phyloP scores from a whole-genome alignment of 352 stramenopile species.

The Globisporangium alternatum region DNA sequence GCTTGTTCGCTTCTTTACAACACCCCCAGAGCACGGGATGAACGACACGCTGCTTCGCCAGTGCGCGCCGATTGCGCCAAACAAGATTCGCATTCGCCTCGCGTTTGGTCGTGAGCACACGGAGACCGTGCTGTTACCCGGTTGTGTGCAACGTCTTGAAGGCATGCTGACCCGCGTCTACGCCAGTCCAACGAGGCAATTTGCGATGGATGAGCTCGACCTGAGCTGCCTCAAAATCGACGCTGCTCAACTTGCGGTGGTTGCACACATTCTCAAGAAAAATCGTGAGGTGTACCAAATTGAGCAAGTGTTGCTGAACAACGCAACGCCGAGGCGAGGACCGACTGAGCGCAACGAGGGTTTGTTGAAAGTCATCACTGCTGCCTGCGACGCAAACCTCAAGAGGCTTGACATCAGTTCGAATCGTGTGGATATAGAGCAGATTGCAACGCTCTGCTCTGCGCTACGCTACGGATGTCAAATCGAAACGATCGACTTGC shows the following conservation, averaged over 20 bases:
- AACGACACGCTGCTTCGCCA: not conserved
- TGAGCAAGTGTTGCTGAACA: too few species aligned
- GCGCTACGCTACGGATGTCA: conserved; percentile 3
- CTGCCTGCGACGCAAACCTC: too few species aligned
- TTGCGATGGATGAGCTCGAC: not conserved
- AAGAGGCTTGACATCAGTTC: not conserved
- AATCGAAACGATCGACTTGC: not conserved
- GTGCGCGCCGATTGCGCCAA: not conserved
- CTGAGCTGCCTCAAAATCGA: not conserved
- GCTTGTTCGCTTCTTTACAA: not conserved
- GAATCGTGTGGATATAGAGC: not conserved
- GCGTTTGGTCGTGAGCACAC: not conserved
- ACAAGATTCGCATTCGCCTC: not conserved
- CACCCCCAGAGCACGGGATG: not conserved
- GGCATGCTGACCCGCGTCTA: not conserved
- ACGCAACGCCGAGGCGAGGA: too few species aligned
- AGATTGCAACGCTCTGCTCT: not conserved
- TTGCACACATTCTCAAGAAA: too few species aligned
- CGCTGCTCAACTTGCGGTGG: not conserved
- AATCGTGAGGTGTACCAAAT: too few species aligned
- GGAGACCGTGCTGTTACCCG: too few species aligned
- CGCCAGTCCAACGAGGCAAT: not conserved
- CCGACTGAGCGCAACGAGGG: too few species aligned
- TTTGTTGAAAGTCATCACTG: too few species aligned
- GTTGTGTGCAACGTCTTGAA: not conserved